Conservation (phyloP, 805 yeast species). For the Lipomyces orientalis region DNA sequence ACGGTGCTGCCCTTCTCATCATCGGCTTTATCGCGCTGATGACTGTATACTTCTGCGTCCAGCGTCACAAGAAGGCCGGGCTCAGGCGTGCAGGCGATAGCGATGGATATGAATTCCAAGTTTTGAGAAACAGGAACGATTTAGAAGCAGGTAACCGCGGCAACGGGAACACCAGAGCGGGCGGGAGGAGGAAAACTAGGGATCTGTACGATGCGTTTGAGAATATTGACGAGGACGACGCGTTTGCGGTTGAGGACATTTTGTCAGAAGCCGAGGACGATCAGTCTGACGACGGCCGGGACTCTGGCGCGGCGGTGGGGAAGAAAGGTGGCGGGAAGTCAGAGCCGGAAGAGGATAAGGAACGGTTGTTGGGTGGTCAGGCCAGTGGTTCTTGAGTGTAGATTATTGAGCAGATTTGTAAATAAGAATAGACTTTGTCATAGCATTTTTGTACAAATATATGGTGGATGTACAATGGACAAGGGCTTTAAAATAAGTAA, state of each 20-base stretch:
- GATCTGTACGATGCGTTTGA: constrained; percentile 37
- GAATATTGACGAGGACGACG: constrained; percentile 36
- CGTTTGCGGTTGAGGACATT: constrained; percentile 33
- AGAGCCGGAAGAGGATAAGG: constrained; percentile 18
- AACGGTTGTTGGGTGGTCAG: constrained; percentile 15
- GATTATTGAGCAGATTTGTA: background rate
- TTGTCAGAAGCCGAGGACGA: constrained; percentile 32
- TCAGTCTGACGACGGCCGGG: constrained; percentile 20
- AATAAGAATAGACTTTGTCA: background rate
- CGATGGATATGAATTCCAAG: constrained; percentile 67
- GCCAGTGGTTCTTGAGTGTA: constrained; percentile 14
- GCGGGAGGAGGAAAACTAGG: constrained; percentile 29
- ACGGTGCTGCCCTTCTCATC: constrained; percentile 53
- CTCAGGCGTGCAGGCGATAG: constrained; percentile 50
- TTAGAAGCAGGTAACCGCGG: constrained; percentile 10
- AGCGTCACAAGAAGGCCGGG: constrained; percentile 47
- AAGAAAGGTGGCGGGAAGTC: constrained; percentile 1
- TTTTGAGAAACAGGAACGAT: constrained; percentile 49
- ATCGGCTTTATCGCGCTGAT: constrained; percentile 48
- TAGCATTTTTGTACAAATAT: background rate
- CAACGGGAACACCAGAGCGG: constrained; percentile 3
- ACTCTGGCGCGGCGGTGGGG: constrained; percentile 11
- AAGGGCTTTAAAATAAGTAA: background rate
- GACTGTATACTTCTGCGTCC: constrained; percentile 50
- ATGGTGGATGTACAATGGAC: background rate